Evolutionary conservation across 352 stramenopile species (phyloP).

Genomic region (Globisporangium paroecandrum): DNA sequence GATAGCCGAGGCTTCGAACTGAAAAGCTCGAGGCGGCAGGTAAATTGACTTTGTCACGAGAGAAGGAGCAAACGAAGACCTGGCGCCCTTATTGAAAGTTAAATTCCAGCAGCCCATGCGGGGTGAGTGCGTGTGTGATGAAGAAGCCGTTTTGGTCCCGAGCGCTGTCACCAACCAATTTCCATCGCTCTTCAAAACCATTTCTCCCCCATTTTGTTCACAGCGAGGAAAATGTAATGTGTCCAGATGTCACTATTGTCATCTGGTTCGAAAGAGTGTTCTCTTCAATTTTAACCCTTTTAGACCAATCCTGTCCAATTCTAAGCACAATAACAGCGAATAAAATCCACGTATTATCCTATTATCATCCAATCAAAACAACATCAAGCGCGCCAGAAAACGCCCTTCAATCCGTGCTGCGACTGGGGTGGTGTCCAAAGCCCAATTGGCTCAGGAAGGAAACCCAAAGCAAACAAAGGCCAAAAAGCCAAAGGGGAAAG

Average conservation of each 20-base stretch:
- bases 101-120: no score
- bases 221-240: neutral
- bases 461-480: neutral
- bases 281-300: neutral
- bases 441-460: conserved; percentile 8
- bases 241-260: neutral
- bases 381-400: neutral
- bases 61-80: neutral
- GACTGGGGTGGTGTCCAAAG: conserved; percentile 13
- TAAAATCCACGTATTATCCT: neutral
- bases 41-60: neutral
- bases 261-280: neutral
- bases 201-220: neutral
- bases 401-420: conserved; percentile 11
- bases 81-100: no score
- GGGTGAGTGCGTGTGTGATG: no score
- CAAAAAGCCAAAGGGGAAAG: conserved; percentile 1
- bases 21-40: neutral
- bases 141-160: neutral
- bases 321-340: neutral
- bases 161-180: neutral
- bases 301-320: neutral
- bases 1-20: neutral
- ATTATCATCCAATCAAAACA: neutral
- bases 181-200: neutral